Evolutionary conservation across 1,284 basidiomycete species (phyloP).

Genomic region (Sporisorium reilianum): DNA sequence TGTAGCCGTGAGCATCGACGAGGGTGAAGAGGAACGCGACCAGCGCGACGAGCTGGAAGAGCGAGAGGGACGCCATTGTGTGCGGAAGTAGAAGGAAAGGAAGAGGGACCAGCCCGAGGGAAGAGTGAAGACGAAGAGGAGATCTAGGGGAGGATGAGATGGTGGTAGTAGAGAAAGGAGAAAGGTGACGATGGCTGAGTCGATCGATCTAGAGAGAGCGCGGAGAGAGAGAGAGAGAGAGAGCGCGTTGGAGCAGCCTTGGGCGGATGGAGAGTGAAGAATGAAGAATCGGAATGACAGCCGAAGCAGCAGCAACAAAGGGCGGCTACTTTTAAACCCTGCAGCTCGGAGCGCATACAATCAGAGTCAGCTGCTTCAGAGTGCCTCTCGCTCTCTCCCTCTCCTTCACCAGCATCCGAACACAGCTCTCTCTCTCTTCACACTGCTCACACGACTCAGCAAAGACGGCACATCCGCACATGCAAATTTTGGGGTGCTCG

Average conservation of each 20-base stretch:
- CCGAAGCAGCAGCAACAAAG: background rate
- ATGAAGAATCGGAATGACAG: conserved; percentile 18
- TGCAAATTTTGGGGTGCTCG: conserved; percentile 1
- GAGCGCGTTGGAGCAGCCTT: conserved; percentile 4
- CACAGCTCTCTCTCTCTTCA: background rate
- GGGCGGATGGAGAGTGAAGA: conserved; percentile 1
- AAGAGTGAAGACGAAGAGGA: conserved; percentile 1
- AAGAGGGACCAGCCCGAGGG: background rate
- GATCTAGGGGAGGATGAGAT: conserved; percentile 12
- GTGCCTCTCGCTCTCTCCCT: background rate
- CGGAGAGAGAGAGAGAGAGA: background rate
- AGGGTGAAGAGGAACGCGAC: conserved; percentile 34
- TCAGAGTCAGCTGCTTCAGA: conserved; percentile 4
- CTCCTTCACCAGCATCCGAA: background rate
- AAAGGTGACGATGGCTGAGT: background rate
- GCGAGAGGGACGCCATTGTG: conserved; percentile 18
- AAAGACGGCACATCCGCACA: background rate
- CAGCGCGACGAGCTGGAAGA: conserved; percentile 39
- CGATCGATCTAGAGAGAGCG: background rate
- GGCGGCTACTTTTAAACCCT: conserved; percentile 12
- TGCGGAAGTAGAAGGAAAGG: conserved; percentile 1
- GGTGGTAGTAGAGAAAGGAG: conserved; percentile 18
- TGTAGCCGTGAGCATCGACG: conserved; percentile 47
- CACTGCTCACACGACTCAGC: background rate
- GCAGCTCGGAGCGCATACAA: conserved; percentile 22